Base-by-base conservation (phyloP, 306 rosid genomes). In the Casuarina glauca region DNA sequence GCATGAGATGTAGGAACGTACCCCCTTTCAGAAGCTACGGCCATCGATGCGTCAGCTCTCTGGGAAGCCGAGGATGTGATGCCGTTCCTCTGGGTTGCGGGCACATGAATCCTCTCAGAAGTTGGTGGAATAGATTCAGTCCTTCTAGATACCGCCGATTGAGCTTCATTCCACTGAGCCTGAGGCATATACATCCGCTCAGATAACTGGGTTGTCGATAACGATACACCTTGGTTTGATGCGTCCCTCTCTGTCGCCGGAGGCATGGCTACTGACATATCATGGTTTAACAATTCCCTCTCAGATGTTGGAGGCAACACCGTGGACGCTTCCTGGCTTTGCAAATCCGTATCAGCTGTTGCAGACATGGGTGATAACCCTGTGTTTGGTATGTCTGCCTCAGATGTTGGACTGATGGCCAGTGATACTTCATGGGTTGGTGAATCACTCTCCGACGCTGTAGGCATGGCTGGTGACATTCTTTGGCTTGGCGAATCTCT, bases 361-460 rank as follows among this genome's bases (percentile, higher is more conserved):
- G 87, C 68, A 55, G 89, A 82, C 75, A 81, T 77, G 2, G 92
- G 83, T 4, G 87, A 80, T 64, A 72, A 45, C 61, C 83, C 74
- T 53, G 79, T 73, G 79, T 76, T 85, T n/a, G 78, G 67, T 54
- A 82, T 71, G 63, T 83, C 84, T 41, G 82, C 61, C 72, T 78
- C 88, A 57, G 87, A 80, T 72, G 74, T 55, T 41, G n/a, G 51
- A 82, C 69, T 70, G 79, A 75, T 74, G 5, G 77, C 50, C 67
- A 82, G 57, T 13, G 73, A 73, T 75, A 73, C 77, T 9, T 81
- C 74, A 41, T 55, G 68, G 61, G 79, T 70, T 60, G 84, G 86
- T 44, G 91, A 90, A 72, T 86, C 84, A 80, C 84, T 81, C 71
- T 84, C 87, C 6, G 87, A 85, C 58, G 82, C 80, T 45, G 83